Conservation (phyloP, 1,284 basidiomycete species). For the Ganoderma leucocontextum region DNA sequence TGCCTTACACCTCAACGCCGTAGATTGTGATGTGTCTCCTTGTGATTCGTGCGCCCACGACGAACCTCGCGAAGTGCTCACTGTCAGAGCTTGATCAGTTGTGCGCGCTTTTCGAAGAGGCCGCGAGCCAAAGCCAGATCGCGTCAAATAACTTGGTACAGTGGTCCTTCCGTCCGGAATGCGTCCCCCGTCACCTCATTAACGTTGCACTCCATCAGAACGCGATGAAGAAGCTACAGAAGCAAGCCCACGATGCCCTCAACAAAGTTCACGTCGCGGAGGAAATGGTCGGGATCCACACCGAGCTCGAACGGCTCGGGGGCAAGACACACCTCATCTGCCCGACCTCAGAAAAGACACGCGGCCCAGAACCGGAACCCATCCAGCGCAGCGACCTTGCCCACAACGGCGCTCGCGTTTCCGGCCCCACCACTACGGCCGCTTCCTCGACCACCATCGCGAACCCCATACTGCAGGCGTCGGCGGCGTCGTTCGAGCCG, state of each 20-base stretch:
- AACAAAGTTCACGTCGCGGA: slow-evolving; percentile 45
- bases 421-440: neutral
- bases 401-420: neutral
- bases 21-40: slow-evolving; percentile 77
- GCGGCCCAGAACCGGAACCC: neutral
- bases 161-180: slow-evolving; percentile 28
- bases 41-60: slow-evolving; percentile 63
- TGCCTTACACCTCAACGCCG: neutral
- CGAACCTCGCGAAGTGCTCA: slow-evolving; percentile 61
- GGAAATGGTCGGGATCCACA: slow-evolving; percentile 42
- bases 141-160: slow-evolving; percentile 60
- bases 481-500: slow-evolving; percentile 9
- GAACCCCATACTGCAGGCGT: neutral
- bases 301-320: slow-evolving; percentile 68
- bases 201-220: slow-evolving; percentile 45
- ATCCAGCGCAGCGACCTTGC: neutral
- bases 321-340: slow-evolving; percentile 59
- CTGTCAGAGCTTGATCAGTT: slow-evolving; percentile 64
- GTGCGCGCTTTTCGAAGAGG: slow-evolving; percentile 60
- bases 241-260: slow-evolving; percentile 59
- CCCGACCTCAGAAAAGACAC: slow-evolving; percentile 12
- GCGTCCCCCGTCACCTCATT: neutral
- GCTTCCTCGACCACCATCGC: neutral
- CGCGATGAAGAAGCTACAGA: slow-evolving; percentile 56
- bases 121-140: slow-evolving; percentile 53